These are phyloP conservation scores for Candida sithepensis DNA, from an alignment of 805 yeast genomes.

Conservation along the genomic window DNA sequence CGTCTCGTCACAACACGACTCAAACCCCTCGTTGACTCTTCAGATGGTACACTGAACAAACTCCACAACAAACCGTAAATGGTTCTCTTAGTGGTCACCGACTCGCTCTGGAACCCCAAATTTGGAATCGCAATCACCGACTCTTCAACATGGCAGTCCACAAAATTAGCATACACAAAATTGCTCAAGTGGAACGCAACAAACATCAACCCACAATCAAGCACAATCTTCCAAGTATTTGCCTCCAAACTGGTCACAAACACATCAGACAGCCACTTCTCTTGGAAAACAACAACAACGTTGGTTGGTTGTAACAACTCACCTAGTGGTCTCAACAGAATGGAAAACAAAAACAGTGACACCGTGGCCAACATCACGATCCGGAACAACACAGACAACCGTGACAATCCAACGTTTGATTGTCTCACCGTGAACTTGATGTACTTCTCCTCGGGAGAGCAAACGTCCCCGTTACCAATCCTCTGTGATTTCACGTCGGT, in stretches of 20 bases:
- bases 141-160: slow-evolving; percentile 38
- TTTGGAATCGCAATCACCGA: slow-evolving; percentile 42
- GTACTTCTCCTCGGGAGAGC: no score
- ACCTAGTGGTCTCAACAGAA: not conserved
- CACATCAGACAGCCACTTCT: no score
- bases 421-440: slow-evolving; percentile 19
- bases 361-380: slow-evolving; percentile 6
- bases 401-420: slow-evolving; percentile 1
- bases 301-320: no score
- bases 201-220: not conserved
- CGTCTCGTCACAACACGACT: slow-evolving; percentile 14
- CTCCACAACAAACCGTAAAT: slow-evolving; percentile 6
- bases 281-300: no score
- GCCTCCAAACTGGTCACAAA: no score
- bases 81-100: slow-evolving; percentile 28
- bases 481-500: no score
- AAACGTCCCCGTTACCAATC: no score
- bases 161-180: slow-evolving; percentile 18
- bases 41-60: not conserved
- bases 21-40: not conserved
- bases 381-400: slow-evolving; percentile 3
- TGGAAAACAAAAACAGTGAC: not conserved
- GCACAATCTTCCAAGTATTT: no score
- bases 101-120: slow-evolving; percentile 44
- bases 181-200: not conserved